Evolutionary conservation across 192 early-diverging fungal species (phyloP).

Genomic region (Geranomyces michiganensis): DNA sequence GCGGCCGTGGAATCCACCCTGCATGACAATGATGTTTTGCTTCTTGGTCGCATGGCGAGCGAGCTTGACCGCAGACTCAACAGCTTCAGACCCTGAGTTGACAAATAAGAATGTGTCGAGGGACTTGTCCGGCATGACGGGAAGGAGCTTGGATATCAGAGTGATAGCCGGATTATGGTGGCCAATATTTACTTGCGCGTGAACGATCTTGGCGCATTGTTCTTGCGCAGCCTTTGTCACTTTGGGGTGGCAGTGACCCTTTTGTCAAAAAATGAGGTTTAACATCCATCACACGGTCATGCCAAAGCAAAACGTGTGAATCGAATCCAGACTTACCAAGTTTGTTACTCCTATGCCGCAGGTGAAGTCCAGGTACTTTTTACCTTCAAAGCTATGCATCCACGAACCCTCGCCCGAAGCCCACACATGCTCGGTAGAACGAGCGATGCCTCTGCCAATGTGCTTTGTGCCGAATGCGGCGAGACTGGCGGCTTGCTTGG

Average conservation of each 20-base stretch:
- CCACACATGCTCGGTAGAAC: conserved; percentile 18
- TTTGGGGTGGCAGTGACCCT: conserved; percentile 28
- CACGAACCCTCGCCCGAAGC: conserved; percentile 18
- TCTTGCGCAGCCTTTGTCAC: conserved; percentile 21
- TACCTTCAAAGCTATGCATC: conserved; percentile 6
- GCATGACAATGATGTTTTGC: conserved; percentile 33
- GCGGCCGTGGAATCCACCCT: conserved; percentile 27
- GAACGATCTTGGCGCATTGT: conserved; percentile 24
- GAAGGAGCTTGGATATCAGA: conserved; percentile 19
- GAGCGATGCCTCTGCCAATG: conserved; percentile 15
- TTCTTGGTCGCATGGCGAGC: conserved; percentile 28
- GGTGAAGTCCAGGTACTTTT: conserved; percentile 31
- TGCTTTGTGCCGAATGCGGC: conserved; percentile 21
- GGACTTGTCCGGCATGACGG: conserved; percentile 29
- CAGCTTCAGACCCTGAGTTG: conserved; percentile 28
- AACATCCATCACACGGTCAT: background rate
- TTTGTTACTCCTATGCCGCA: conserved; percentile 30
- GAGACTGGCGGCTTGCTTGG: background rate
- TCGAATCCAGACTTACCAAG: background rate
- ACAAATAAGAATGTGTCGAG: conserved; percentile 29
- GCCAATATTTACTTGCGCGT: conserved; percentile 21
- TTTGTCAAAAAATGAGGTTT: background rate
- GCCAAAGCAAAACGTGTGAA: background rate
- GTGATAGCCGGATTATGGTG: conserved; percentile 12
- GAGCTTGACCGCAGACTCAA: conserved; percentile 22